phyloP scores from a whole-genome alignment of 2,329 filamentous ascomycete genomes.

The Teratosphaeria viscida region DNA sequence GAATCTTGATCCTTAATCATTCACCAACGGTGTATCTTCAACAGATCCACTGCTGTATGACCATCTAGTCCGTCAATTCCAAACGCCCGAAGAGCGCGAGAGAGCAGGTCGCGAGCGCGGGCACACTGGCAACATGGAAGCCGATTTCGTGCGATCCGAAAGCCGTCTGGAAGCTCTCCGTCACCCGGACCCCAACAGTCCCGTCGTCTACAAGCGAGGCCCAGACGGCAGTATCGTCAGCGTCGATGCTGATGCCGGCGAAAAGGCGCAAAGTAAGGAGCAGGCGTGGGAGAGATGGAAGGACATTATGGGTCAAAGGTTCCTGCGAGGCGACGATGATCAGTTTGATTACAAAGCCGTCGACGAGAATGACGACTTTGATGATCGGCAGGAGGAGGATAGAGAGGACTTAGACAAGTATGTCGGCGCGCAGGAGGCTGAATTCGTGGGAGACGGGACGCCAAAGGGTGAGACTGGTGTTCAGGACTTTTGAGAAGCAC shows the following conservation, averaged over 20 bases:
- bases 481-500: constrained; percentile 33
- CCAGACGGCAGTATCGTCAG: constrained; percentile 47
- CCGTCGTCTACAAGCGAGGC: constrained; percentile 41
- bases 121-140: constrained; percentile 68
- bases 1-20: background rate
- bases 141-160: constrained; percentile 66
- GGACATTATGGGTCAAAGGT: constrained; percentile 61
- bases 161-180: constrained; percentile 56
- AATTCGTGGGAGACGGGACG: constrained; percentile 24
- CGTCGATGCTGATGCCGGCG: constrained; percentile 44
- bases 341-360: constrained; percentile 69
- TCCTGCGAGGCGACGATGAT: constrained; percentile 61
- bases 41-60: constrained; percentile 74
- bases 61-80: constrained; percentile 65
- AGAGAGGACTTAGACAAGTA: constrained; percentile 62
- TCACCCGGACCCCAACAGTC: constrained; percentile 41
- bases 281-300: constrained; percentile 61
- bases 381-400: constrained; percentile 51
- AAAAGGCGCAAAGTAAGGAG: constrained; percentile 48
- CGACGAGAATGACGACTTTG: constrained; percentile 62
- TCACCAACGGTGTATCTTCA: constrained; percentile 2
- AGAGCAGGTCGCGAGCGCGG: constrained; percentile 63
- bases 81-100: constrained; percentile 61
- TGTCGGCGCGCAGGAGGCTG: constrained; percentile 63
- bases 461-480: constrained; percentile 37